These are phyloP conservation scores for Phytophthora citrophthora DNA, from an alignment of 352 stramenopile genomes.

Conservation along the genomic window DNA sequence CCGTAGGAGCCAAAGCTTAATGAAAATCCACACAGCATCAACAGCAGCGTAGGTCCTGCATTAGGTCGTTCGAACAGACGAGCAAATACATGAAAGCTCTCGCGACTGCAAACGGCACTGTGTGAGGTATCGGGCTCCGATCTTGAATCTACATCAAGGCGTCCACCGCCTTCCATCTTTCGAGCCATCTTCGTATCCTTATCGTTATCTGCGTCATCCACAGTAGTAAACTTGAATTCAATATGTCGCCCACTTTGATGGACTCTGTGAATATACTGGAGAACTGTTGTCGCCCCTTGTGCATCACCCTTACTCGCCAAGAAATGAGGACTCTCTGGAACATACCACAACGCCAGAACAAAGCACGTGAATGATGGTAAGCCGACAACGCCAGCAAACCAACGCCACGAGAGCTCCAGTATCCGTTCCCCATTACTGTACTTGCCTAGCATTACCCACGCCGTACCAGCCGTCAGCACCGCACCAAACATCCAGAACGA, in stretches of 20 bases:
- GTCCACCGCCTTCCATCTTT: conserved; percentile 18
- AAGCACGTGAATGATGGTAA: conserved; percentile 79
- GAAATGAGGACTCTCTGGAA: conserved; percentile 88
- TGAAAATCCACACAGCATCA: conserved; percentile 75
- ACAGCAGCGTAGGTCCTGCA: conserved; percentile 52
- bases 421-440: conserved; percentile 62
- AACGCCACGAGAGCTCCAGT: conserved; percentile 80
- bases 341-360: conserved; percentile 61
- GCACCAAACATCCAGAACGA: conserved; percentile 93
- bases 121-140: conserved; percentile 5
- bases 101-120: conserved; percentile 59
- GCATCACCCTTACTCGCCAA: conserved; percentile 70
- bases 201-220: conserved; percentile 40
- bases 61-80: conserved; percentile 61
- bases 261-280: conserved; percentile 67
- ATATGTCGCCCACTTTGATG: conserved; percentile 56
- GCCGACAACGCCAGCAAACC: conserved; percentile 79
- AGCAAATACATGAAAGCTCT: conserved; percentile 51
- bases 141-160: conserved; percentile 3
- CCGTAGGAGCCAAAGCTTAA: conserved; percentile 93
- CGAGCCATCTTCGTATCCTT: conserved; percentile 16
- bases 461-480: conserved; percentile 77
- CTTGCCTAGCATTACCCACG: conserved; percentile 89
- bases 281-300: conserved; percentile 52
- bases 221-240: conserved; percentile 75